Evolutionary conservation across 2,329 filamentous ascomycete species (phyloP).

Genomic region (Colletotrichum tabaci): DNA sequence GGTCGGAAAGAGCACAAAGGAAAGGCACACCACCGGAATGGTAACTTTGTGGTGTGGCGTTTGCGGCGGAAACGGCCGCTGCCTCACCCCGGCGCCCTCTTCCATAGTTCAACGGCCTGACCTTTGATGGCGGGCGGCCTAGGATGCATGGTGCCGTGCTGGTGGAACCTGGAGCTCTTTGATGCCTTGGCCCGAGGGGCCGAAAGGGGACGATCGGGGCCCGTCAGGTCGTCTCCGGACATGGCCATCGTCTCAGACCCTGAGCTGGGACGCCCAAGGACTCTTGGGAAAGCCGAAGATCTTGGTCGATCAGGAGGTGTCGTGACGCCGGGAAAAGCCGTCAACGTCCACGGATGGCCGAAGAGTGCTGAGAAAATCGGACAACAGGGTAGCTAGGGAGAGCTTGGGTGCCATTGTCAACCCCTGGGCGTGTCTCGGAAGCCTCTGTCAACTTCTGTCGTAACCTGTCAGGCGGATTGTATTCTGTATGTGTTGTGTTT

Average conservation of each 20-base stretch:
- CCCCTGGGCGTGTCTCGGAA: conserved; percentile 33
- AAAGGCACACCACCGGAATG: neutral
- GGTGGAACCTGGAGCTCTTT: conserved; percentile 24
- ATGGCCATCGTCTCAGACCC: conserved; percentile 37
- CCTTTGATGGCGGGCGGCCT: neutral
- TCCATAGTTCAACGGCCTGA: conserved; percentile 23
- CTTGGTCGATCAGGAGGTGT: conserved; percentile 30
- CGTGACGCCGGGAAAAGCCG: neutral
- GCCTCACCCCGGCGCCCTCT: neutral
- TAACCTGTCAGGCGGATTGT: conserved; percentile 1
- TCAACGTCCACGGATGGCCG: neutral
- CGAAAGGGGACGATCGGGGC: conserved; percentile 4
- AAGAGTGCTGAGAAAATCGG: conserved; percentile 13
- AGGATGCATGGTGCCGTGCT: neutral
- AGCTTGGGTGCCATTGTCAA: conserved; percentile 19
- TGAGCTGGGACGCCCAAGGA: conserved; percentile 21
- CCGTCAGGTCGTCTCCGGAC: conserved; percentile 8
- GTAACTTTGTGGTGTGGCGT: neutral
- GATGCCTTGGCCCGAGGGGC: neutral
- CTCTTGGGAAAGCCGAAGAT: conserved; percentile 21
- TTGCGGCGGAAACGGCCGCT: conserved; percentile 8
- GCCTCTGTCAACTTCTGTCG: conserved; percentile 2
- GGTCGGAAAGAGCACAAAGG: neutral
- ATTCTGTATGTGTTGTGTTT: neutral
- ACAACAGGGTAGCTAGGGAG: neutral